Evolutionary conservation across 495 filamentous ascomycete species (phyloP).

Genomic region (Penicillium pulvis): DNA sequence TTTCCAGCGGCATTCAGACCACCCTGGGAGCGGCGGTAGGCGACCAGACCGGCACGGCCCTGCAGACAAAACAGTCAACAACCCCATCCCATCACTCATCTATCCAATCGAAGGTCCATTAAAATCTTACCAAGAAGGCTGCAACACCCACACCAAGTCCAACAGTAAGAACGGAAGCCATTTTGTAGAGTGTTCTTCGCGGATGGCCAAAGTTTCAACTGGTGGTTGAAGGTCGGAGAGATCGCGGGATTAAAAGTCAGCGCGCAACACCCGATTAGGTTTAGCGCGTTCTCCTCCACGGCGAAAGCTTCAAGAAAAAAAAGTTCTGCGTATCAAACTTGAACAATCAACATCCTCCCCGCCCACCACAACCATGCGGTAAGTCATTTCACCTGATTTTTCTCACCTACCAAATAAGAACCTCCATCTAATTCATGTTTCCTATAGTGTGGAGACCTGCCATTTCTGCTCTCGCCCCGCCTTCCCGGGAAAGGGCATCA

Average conservation of each 20-base stretch:
- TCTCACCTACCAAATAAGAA: not conserved
- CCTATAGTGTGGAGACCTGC: conserved; percentile 76
- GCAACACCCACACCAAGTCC: conserved; percentile 78
- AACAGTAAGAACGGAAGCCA: conserved; percentile 75
- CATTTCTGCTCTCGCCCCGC: conserved; percentile 85
- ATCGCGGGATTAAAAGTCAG: conserved; percentile 35
- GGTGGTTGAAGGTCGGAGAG: conserved; percentile 10
- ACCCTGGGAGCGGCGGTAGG: conserved; percentile 78
- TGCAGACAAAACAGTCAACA: conserved; percentile 36
- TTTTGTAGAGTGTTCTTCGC: conserved; percentile 38
- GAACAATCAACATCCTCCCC: conserved; percentile 23
- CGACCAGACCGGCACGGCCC: conserved; percentile 90
- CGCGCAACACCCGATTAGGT: conserved; percentile 26
- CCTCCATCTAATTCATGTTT: not conserved
- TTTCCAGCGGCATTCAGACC: conserved; percentile 78
- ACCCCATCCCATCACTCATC: not conserved
- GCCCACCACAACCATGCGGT: conserved; percentile 36
- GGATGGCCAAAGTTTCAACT: conserved; percentile 5
- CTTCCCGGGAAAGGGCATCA: conserved; percentile 90
- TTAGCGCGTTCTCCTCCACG: conserved; percentile 34
- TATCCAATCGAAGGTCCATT: not conserved
- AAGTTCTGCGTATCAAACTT: conserved; percentile 27
- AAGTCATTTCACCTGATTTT: conserved; percentile 8
- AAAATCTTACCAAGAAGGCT: conserved; percentile 68
- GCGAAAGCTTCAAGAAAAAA: conserved; percentile 38